phyloP scores from a whole-genome alignment of 2,329 filamentous ascomycete genomes.

The Trichoderma pleuroti region DNA sequence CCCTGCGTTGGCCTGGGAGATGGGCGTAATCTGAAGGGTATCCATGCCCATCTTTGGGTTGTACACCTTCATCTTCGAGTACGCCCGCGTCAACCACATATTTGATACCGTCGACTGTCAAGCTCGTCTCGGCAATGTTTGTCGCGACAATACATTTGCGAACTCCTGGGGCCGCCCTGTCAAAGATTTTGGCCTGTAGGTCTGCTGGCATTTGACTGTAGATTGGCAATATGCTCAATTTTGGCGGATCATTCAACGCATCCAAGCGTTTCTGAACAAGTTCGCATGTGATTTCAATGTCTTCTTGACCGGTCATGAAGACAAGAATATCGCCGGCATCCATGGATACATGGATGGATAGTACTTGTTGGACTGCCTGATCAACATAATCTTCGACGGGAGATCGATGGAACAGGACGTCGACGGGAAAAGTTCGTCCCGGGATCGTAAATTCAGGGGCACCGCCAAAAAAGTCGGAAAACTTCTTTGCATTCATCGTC shows the following conservation, averaged over 20 bases:
- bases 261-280: slow-evolving; percentile 82
- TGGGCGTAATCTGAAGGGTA: slow-evolving; percentile 93
- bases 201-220: slow-evolving; percentile 99
- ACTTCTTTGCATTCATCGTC: slow-evolving; percentile 96
- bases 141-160: slow-evolving; percentile 97
- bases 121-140: slow-evolving; percentile 95
- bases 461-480: slow-evolving; percentile 92
- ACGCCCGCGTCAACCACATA: slow-evolving; percentile 96
- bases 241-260: slow-evolving; percentile 88
- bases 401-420: slow-evolving; percentile 91
- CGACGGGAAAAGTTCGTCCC: slow-evolving; percentile 92
- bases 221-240: slow-evolving; percentile 90
- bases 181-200: slow-evolving; percentile 95
- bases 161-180: slow-evolving; percentile 82
- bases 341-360: slow-evolving; percentile 95
- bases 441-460: slow-evolving; percentile 97
- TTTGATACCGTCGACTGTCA: slow-evolving; percentile 99
- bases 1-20: slow-evolving; percentile 92
- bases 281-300: slow-evolving; percentile 96
- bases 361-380: slow-evolving; percentile 89
- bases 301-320: slow-evolving; percentile 99
- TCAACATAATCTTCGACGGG: slow-evolving; percentile 98
- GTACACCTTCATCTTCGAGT: slow-evolving; percentile 97
- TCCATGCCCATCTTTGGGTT: slow-evolving; percentile 99
- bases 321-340: slow-evolving; percentile 90